Conservation (phyloP, 2,329 filamentous ascomycete species). For the Cladophialophora exuberans region DNA sequence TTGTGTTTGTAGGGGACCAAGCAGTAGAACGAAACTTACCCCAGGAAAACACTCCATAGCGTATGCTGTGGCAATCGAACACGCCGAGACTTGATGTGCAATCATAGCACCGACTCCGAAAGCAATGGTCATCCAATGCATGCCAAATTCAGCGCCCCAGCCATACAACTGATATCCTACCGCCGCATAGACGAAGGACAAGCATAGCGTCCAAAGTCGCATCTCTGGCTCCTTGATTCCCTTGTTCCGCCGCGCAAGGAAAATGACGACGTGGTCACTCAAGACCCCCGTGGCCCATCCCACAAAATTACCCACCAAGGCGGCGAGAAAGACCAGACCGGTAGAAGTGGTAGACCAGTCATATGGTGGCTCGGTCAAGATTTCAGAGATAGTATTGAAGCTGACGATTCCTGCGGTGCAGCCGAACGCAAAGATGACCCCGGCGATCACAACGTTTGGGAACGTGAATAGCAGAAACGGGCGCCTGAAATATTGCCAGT, state of each 20-base stretch:
- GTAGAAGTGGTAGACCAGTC: constrained; percentile 36
- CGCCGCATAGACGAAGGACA: constrained; percentile 38
- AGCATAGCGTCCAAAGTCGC: constrained; percentile 30
- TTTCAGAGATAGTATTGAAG: constrained; percentile 39
- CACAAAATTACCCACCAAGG: constrained; percentile 35
- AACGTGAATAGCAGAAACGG: constrained; percentile 46
- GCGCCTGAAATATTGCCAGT: constrained; percentile 43
- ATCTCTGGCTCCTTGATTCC: constrained; percentile 36
- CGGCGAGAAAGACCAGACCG: constrained; percentile 36
- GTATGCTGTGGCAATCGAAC: constrained; percentile 45
- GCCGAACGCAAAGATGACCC: constrained; percentile 47
- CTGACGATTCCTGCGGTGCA: constrained; percentile 46
- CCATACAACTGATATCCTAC: constrained; percentile 19
- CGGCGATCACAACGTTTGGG: constrained; percentile 44
- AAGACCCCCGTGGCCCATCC: constrained; percentile 31
- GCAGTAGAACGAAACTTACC: constrained; percentile 26
- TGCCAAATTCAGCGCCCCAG: constrained; percentile 16
- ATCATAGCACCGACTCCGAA: constrained; percentile 46
- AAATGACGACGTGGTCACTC: constrained; percentile 32
- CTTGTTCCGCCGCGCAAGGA: constrained; percentile 29
- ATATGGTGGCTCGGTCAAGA: constrained; percentile 37
- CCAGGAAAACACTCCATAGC: constrained; percentile 47
- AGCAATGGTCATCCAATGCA: constrained; percentile 39
- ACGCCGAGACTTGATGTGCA: constrained; percentile 45
- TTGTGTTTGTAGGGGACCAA: not conserved